Evolutionary conservation across 306 rosid species (phyloP).

Genomic region (Citrullus amarus): DNA sequence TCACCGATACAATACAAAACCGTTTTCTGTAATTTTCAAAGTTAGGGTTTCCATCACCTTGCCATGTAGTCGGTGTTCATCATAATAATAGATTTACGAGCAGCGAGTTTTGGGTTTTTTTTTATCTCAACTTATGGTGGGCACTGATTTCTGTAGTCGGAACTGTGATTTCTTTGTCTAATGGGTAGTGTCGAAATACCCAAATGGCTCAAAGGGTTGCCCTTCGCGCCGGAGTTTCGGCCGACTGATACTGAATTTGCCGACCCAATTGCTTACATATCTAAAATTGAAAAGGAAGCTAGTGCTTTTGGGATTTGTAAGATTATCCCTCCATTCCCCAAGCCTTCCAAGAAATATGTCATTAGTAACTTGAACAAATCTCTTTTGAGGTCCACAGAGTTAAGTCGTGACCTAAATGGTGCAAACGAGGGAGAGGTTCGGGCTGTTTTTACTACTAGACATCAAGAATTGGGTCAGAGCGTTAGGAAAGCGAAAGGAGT

Average conservation of each 20-base stretch:
- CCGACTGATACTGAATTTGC: constrained; percentile 92
- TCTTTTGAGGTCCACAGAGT: constrained; percentile 58
- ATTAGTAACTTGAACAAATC: constrained; percentile 72
- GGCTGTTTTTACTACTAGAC: constrained; percentile 93
- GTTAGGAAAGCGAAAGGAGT: constrained; percentile 48
- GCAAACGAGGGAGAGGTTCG: constrained; percentile 37
- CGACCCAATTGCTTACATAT: constrained; percentile 95
- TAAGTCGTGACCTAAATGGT: constrained; percentile 30
- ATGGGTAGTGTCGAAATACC: constrained; percentile 87
- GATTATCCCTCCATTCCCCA: constrained; percentile 89
- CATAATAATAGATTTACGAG: constrained; percentile 3
- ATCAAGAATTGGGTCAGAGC: constrained; percentile 78
- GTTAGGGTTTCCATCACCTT: constrained; percentile 44
- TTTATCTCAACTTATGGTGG: constrained; percentile 11
- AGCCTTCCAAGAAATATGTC: constrained; percentile 76
- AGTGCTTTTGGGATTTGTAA: constrained; percentile 82
- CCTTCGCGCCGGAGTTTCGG: constrained; percentile 89
- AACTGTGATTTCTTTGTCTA: constrained; percentile 22
- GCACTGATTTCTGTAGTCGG: constrained; percentile 11
- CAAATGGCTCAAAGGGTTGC: constrained; percentile 72
- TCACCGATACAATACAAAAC: neutral
- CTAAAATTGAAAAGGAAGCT: constrained; percentile 95
- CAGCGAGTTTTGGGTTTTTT: constrained; percentile 8
- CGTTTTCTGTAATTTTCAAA: constrained; percentile 6
- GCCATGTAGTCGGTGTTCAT: neutral